These are phyloP conservation scores for Botryotinia globosa DNA, from an alignment of 2,329 filamentous ascomycete species.

Conservation along the genomic window DNA sequence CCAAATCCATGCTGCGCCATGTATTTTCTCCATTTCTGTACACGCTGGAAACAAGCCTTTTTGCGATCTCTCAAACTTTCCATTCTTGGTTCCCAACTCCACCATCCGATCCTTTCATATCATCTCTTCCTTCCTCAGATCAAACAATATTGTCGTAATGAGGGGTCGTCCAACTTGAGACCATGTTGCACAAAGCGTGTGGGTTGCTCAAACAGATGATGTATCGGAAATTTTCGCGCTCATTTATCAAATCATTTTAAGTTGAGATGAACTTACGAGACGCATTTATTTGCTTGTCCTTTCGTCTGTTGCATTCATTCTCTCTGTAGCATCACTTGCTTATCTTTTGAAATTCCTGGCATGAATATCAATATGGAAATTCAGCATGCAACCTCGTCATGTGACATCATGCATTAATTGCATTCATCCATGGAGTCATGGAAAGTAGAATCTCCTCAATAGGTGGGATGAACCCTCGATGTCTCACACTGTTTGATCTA, in stretches of 20 bases:
- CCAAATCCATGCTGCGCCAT: conserved; percentile 4
- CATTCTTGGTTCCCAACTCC: not conserved
- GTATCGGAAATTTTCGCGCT: not conserved
- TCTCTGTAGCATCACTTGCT: no score
- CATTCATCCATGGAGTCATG: not conserved
- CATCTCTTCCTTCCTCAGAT: not conserved
- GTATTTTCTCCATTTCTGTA: not conserved
- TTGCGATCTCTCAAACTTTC: not conserved
- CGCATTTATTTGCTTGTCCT: no score
- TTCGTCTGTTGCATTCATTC: not conserved
- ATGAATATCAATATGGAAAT: not conserved
- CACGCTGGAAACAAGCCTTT: not conserved
- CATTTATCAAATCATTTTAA: not conserved
- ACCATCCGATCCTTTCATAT: not conserved
- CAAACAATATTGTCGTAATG: not conserved
- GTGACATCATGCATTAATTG: not conserved
- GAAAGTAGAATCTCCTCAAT: not conserved
- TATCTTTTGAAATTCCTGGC: not conserved
- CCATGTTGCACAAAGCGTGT: not conserved
- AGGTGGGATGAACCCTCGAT: not conserved
- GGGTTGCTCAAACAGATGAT: not conserved
- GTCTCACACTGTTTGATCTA: not conserved
- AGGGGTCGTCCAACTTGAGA: not conserved
- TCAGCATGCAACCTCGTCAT: not conserved
- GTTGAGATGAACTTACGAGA: not conserved